A percentile compares a stretch with the other conserved stretches of the same genome.
These are phyloP conservation scores for Ophiostoma sp. DNA, from an alignment of 2,329 filamentous ascomycete species.

Conservation along the genomic window DNA sequence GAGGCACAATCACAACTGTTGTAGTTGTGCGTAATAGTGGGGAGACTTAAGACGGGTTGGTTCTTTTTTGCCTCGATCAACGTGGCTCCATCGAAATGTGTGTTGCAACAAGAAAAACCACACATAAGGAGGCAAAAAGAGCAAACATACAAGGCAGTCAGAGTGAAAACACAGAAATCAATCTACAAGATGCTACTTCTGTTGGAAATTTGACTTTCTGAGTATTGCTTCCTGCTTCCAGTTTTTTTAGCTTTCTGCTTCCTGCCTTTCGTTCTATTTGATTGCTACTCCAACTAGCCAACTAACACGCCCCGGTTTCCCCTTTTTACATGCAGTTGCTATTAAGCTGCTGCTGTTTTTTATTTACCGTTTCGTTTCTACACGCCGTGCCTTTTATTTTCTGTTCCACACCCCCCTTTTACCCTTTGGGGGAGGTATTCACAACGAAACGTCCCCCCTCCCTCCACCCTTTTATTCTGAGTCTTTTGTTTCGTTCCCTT, in stretches of 20 bases:
- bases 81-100: slow-evolving; percentile 39
- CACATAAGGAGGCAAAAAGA: slow-evolving; percentile 32
- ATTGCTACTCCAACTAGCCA: not conserved
- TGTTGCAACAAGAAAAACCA: slow-evolving; percentile 17
- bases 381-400: not conserved
- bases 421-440: not conserved
- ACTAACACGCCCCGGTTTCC: slow-evolving; percentile 20
- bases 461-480: not conserved
- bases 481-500: not conserved
- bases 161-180: slow-evolving; percentile 11
- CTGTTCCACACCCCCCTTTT: slow-evolving; percentile 11
- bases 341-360: not conserved
- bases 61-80: slow-evolving; percentile 38
- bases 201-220: not conserved
- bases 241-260: not conserved
- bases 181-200: not conserved
- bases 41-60: slow-evolving; percentile 32
- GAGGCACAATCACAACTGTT: not conserved
- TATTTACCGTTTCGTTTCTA: slow-evolving; percentile 7
- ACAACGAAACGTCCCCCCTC: slow-evolving; percentile 6
- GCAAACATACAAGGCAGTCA: slow-evolving; percentile 27
- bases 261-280: not conserved
- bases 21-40: slow-evolving; percentile 14
- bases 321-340: slow-evolving; percentile 4
- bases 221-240: not conserved